Evolutionary conservation across 2,329 filamentous ascomycete genomes (phyloP), one percentile per base, ranked within the genome.

Genomic region (Diplodia scrobiculata): DNA sequence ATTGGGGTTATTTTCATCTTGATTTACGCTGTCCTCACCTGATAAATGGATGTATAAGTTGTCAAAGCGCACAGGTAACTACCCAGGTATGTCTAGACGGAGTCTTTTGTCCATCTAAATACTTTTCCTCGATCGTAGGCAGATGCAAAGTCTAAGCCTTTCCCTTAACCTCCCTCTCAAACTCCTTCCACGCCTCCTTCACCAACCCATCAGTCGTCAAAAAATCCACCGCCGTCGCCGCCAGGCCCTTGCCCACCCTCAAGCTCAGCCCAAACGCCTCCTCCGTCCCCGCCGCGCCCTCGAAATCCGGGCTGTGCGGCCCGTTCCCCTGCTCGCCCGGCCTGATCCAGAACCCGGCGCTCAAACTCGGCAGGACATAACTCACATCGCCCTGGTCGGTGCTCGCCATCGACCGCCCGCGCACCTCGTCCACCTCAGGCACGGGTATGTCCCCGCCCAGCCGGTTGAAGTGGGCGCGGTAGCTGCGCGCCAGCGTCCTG

Each of bases 321-420:
- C 72, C 74, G 14, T 77, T 77, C 13, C 71, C 68, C 58, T 74
- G 69, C 29, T 67, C 67, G 1, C 77, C 77, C 4, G 76, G 75
- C 1, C 74, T 69, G 52, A 79, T 85, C 29, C 78, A 77, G 70
- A 86, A 87, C 6, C 81, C 81, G 0, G 80, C 77, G 65, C 79
- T 83, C 45, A 88, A 72, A 63, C 82, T 84, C 47, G 85, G 86
- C 77, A 87, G 80, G 0, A 79, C 82, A 70, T 87, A 83, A 69
- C 82, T 86, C 64, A 87, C 74, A 68, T 88, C 81, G 0, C 86
- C 86, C 74, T 87, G 84, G 71, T 88, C 86, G 0, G 84, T 86
- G 68, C 83, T 85, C 4, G 85, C 84, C 70, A 78, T 80, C n/a
- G 80, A 82, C 27, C 75, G 71, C 0, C 81, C 80, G 3, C 73